Percentiles rank a stretch among this genome's conserved stretches.
These are phyloP conservation scores for Talaromyces wortmannii DNA, from an alignment of 495 filamentous ascomycete genomes.

Conservation along the genomic window DNA sequence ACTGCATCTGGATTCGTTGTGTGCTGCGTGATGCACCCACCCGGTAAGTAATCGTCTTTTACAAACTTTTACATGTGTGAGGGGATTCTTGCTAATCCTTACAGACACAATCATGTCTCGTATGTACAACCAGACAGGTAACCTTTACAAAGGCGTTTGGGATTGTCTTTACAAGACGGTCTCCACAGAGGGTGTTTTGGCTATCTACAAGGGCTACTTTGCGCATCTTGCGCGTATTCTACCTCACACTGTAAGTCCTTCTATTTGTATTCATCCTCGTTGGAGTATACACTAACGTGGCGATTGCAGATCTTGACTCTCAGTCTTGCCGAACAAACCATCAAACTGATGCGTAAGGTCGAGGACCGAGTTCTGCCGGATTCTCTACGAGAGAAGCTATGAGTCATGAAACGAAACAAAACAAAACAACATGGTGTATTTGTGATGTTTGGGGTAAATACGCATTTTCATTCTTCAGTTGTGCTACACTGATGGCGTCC, in stretches of 20 bases:
- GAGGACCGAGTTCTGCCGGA: conserved; percentile 61
- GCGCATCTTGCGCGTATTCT: conserved; percentile 91
- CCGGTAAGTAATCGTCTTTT: conserved; percentile 48
- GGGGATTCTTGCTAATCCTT: neutral
- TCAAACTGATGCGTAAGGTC: conserved; percentile 74
- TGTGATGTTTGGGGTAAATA: neutral
- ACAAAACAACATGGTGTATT: too few relatives aligned
- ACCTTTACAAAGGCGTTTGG: conserved; percentile 85
- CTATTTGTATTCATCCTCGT: neutral
- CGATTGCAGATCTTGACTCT: conserved; percentile 68
- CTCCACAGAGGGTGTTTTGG: conserved; percentile 80
- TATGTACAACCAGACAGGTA: conserved; percentile 98
- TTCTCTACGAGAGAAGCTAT: conserved; percentile 39
- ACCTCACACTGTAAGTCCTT: conserved; percentile 69
- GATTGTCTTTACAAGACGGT: conserved; percentile 91
- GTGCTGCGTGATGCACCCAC: conserved; percentile 96
- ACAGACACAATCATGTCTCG: conserved; percentile 96
- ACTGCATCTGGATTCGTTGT: conserved; percentile 92
- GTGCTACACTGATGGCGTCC: neutral
- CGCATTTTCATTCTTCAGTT: neutral
- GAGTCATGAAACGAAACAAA: conserved; percentile 5
- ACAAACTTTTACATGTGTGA: neutral
- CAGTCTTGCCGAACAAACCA: conserved; percentile 93
- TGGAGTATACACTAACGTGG: neutral
- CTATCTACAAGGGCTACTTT: conserved; percentile 97